Conservation (phyloP, 164 flowering plant genomes). For the Taxillus chinensis region DNA sequence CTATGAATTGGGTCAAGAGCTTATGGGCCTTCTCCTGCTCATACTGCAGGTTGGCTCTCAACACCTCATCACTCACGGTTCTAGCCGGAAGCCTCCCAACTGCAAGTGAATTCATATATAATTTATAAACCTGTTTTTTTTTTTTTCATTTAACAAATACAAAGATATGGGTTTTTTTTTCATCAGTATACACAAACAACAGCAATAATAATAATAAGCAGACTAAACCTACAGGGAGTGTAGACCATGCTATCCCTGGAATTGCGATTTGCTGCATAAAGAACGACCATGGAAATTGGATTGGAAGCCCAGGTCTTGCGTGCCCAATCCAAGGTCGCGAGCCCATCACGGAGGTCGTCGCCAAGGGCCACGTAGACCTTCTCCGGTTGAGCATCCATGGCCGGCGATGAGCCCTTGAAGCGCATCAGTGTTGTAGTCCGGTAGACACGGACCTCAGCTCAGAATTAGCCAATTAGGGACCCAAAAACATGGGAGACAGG, state of each 20-base stretch:
- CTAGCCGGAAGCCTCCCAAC: constrained; percentile 70
- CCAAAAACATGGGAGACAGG: too few relatives aligned
- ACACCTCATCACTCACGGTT: constrained; percentile 41
- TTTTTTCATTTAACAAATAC: background rate
- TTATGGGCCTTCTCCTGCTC: constrained; percentile 44
- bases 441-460: too few relatives aligned
- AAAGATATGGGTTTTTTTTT: background rate
- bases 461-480: too few relatives aligned
- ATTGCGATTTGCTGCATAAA: constrained; percentile 20
- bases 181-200: background rate
- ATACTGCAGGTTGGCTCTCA: constrained; percentile 24
- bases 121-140: background rate
- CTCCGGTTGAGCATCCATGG: constrained; percentile 18
- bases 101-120: constrained; percentile 8
- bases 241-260: constrained; percentile 13
- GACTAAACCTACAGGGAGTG: constrained; percentile 17
- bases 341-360: constrained; percentile 41
- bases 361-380: constrained; percentile 55
- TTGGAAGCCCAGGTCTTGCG: constrained; percentile 34
- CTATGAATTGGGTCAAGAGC: constrained; percentile 29
- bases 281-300: constrained; percentile 35
- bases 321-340: constrained; percentile 47
- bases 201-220: background rate
- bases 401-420: constrained; percentile 16
- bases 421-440: too few relatives aligned